Evolutionary conservation across 768 basidiomycete genomes (phyloP), one percentile per base, ranked within the genome.

Genomic region (Pisolithus marmoratus): DNA sequence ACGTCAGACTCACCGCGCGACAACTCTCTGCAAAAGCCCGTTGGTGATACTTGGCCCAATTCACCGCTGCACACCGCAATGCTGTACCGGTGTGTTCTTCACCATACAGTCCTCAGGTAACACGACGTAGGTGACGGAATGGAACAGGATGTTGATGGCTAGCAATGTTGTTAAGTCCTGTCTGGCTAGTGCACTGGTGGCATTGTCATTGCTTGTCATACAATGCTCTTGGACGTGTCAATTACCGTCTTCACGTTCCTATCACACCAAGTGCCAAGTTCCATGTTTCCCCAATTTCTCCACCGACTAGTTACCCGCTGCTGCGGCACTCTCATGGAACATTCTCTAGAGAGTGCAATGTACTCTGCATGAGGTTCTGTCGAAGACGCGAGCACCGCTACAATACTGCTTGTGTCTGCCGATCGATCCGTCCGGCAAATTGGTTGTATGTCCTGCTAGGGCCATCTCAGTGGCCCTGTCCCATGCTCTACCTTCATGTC

Each of bases 161-260:
- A 19, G 12, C 14, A 8, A n/a, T 27, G 43, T 45, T 45, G 43
- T 5, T 26, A 8, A 44, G 23, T 29, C 26, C 43, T 44, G 22
- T 41, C 19, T 41, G n/a, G 24, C 42, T 15, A 5, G 24, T 15
- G 43, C 34, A 34, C 14, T 44, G 23, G 42, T 15, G 5, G 23
- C 23, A 22, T 24, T 47, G 48, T 44, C 51, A 26, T 44, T 49
- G 38, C 50, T 52, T 45, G 46, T 38, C 23, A 49, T 38, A 41
- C 24, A 29, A 26, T 41, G 26, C 40, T 23, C 31, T 48, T 24
- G 38, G 26, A 47, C 14, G 38, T 19, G 55, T 61, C 59, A 61
- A n/a, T 61, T 59, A 61, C 60, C 60, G 60, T 29, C 37, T 49
- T 62, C 60, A 60, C 60, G 60, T 59, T 62, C 52, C 23, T 19